These are phyloP conservation scores for Colletotrichum tamarilloi DNA, from an alignment of 2,329 filamentous ascomycete genomes.

Conservation along the genomic window DNA sequence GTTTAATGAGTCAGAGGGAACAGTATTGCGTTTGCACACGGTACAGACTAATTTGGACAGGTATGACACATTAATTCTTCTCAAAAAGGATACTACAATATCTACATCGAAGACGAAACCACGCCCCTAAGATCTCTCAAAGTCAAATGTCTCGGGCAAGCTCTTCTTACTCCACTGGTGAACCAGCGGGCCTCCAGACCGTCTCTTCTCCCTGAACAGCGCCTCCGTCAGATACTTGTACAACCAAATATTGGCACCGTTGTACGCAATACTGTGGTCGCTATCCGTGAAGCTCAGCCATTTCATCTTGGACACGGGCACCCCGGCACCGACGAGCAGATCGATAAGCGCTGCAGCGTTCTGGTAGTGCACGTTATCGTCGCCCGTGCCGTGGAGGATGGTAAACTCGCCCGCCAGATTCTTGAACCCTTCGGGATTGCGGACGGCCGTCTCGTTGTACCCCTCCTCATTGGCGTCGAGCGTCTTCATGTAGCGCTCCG, in stretches of 20 bases:
- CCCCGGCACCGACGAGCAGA: conserved; percentile 67
- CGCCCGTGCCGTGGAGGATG: conserved; percentile 74
- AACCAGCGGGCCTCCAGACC: conserved; percentile 45
- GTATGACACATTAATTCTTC: not conserved
- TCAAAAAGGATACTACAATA: not conserved
- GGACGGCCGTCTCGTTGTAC: conserved; percentile 71
- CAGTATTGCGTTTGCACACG: not conserved
- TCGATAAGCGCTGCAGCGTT: conserved; percentile 72
- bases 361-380: conserved; percentile 80
- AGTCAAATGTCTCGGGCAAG: conserved; percentile 16
- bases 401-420: conserved; percentile 69
- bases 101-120: not conserved
- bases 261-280: conserved; percentile 70
- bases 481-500: conserved; percentile 79
- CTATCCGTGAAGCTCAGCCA: conserved; percentile 74
- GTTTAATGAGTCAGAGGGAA: too few species aligned
- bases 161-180: conserved; percentile 50
- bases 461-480: conserved; percentile 65
- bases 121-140: conserved; percentile 1
- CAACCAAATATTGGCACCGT: conserved; percentile 65
- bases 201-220: conserved; percentile 70
- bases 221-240: conserved; percentile 72
- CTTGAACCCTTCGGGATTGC: conserved; percentile 69
- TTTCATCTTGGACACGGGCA: conserved; percentile 71
- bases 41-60: not conserved